Conservation (phyloP, 768 basidiomycete species). For the Heimioporus sp. region DNA sequence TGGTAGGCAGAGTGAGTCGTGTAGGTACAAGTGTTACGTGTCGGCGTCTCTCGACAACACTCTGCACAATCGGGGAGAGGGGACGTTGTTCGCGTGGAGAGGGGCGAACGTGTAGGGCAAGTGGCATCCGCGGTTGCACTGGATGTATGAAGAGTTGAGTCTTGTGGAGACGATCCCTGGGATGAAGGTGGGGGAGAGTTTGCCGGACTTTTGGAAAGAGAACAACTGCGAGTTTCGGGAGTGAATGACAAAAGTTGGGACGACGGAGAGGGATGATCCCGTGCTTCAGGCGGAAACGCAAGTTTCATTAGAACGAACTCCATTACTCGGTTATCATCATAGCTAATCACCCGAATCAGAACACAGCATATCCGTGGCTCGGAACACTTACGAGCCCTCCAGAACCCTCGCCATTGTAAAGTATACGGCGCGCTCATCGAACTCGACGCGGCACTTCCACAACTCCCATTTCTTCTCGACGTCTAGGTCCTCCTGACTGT, state of each 20-base stretch:
- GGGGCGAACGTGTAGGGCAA: slow-evolving; percentile 19
- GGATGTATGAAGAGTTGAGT: slow-evolving; percentile 16
- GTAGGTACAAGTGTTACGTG: slow-evolving; percentile 1
- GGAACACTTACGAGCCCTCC: slow-evolving; percentile 42
- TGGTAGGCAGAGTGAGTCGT: slow-evolving; percentile 4
- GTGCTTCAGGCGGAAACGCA: slow-evolving; percentile 50
- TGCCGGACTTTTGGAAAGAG: slow-evolving; percentile 25
- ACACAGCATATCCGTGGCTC: not conserved
- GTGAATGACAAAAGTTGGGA: slow-evolving; percentile 12
- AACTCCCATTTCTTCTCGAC: slow-evolving; percentile 56
- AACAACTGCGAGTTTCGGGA: slow-evolving; percentile 12
- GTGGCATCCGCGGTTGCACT: slow-evolving; percentile 5
- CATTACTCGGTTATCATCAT: slow-evolving; percentile 63
- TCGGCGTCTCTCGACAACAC: slow-evolving; percentile 13
- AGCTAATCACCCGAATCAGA: slow-evolving; percentile 32
- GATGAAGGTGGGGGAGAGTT: slow-evolving; percentile 30
- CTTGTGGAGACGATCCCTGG: slow-evolving; percentile 26
- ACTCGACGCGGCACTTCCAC: slow-evolving; percentile 79
- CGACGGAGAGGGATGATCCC: slow-evolving; percentile 29
- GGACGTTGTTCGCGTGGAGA: slow-evolving; percentile 18
- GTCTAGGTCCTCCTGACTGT: not conserved
- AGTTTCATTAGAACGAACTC: slow-evolving; percentile 71
- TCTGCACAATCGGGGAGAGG: slow-evolving; percentile 21
- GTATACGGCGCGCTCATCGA: slow-evolving; percentile 66
- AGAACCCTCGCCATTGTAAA: slow-evolving; percentile 74